These are phyloP conservation scores for Paraphoma chrysanthemicola DNA, from an alignment of 2,329 filamentous ascomycete genomes.

Conservation along the genomic window DNA sequence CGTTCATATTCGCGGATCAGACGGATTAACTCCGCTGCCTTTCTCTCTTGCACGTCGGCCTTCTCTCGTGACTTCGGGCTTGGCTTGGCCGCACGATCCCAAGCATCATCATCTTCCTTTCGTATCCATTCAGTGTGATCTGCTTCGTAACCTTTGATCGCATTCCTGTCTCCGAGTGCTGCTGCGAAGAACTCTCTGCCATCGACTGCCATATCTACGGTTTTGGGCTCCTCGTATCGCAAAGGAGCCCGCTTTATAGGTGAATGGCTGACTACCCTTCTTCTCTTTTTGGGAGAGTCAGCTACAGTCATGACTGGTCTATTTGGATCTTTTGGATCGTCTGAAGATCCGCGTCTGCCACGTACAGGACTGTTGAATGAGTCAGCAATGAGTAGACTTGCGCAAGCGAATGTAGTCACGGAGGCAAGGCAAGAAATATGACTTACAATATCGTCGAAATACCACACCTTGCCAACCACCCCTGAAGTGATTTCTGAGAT, in stretches of 20 bases:
- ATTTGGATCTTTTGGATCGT: constrained; percentile 27
- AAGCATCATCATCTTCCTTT: constrained; percentile 39
- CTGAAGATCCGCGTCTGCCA: constrained; percentile 32
- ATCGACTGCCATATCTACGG: constrained; percentile 3
- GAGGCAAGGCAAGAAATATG: not conserved
- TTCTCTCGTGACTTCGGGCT: constrained; percentile 5
- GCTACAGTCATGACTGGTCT: constrained; percentile 34
- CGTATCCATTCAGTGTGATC: constrained; percentile 35
- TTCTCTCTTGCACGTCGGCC: constrained; percentile 32
- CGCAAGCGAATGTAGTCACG: not conserved
- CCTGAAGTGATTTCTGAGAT: constrained; percentile 25
- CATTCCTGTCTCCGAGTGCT: constrained; percentile 2
- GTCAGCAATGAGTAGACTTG: constrained; percentile 4
- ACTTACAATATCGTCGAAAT: constrained; percentile 36
- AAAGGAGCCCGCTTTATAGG: constrained; percentile 18
- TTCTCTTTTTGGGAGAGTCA: constrained; percentile 45
- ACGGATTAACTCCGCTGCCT: constrained; percentile 45
- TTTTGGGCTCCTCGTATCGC: constrained; percentile 14
- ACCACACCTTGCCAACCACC: constrained; percentile 39
- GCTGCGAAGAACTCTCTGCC: constrained; percentile 5
- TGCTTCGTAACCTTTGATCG: constrained; percentile 23
- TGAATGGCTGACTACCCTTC: constrained; percentile 30
- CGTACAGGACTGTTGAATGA: constrained; percentile 37
- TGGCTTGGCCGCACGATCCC: constrained; percentile 44
- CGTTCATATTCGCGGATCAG: constrained; percentile 54